Base-by-base conservation (phyloP, 108 stramenopile genomes). In the Fistulifera pelliculosa region DNA sequence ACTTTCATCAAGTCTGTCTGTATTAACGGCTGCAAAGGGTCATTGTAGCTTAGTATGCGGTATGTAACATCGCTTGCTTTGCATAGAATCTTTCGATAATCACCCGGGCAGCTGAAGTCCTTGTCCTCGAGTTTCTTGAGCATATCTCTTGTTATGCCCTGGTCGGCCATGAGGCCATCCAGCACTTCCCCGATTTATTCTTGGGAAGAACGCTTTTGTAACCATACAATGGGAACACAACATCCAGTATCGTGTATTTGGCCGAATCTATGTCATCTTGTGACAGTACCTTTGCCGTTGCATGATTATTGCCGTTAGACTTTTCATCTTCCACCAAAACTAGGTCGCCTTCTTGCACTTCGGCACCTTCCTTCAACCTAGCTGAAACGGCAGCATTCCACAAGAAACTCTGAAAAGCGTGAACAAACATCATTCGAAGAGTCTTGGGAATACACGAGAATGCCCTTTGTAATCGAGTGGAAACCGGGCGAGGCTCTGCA, bases 361-460 rank as follows among this genome's bases (percentile, higher is more conserved):
- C 35, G n/a, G 66, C 73, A 12, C 62, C 78, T 50, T 66, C 42
- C 26, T 51, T 66, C 31, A 35, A 35, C 2, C 80, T 49, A 50
- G 72, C 38, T 5, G 77, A 75, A 11, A 69, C 75, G 8, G 65
- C 71, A 16, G 48, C 28, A 61, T 89, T 89, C 80, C 79, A 89
- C 6, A 84, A 25, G 2, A 63, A 60, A 54, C 80, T 81, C 31
- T 82, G 76, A 21, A 77, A 62, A 17, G 90, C 84, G 62, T 95
- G 94, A 5, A 91, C 45, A 59, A 82, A 95, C 88, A 95, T 95
- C 58, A 81, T 72, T 43, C 84, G 74, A 73, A 87, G 71, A 40
- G 82, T 81, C 53, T 88, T 88, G 27, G 73, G 65, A 38, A 94
- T 91, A 16, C 81, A 74, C 8, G 58, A 47, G 58, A 85, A 91